A percentile compares a stretch with the other conserved stretches of the same genome.
These are phyloP conservation scores for Yamadazyma taylorii DNA, from an alignment of 1,139 yeast species.

Conservation along the genomic window DNA sequence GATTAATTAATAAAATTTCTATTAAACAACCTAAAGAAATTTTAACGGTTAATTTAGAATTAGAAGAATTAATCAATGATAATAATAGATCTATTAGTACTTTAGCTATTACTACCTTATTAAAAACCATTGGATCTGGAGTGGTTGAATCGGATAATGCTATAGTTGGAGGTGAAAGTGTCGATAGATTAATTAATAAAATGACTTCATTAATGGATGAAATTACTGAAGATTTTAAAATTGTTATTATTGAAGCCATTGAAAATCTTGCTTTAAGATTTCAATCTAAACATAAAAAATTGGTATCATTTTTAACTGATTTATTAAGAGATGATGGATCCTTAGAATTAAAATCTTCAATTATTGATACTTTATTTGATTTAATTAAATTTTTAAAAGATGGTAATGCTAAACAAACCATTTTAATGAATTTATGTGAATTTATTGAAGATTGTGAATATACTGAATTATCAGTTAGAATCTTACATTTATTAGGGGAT, in stretches of 20 bases:
- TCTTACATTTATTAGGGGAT: constrained; percentile 85
- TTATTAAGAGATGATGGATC: constrained; percentile 92
- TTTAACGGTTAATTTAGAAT: constrained; percentile 68
- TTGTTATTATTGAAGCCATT: constrained; percentile 92
- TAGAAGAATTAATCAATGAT: constrained; percentile 86
- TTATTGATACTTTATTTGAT: constrained; percentile 89
- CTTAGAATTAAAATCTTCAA: constrained; percentile 76
- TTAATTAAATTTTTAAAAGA: constrained; percentile 82
- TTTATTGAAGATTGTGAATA: constrained; percentile 98
- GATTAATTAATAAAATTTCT: constrained; percentile 85
- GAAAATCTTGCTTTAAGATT: constrained; percentile 89
- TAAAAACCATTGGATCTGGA: constrained; percentile 89
- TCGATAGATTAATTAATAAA: constrained; percentile 83
- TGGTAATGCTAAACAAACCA: constrained; percentile 72
- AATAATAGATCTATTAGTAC: constrained; percentile 92
- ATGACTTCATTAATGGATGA: constrained; percentile 91
- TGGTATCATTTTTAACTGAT: constrained; percentile 80
- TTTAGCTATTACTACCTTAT: constrained; percentile 94
- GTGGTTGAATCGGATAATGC: constrained; percentile 34
- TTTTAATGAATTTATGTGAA: constrained; percentile 89
- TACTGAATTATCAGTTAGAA: constrained; percentile 88
- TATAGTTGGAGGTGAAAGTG: constrained; percentile 56
- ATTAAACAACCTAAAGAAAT: constrained; percentile 78
- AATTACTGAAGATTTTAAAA: constrained; percentile 92
- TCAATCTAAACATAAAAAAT: constrained; percentile 84